Evolutionary conservation across 306 rosid genomes (phyloP).

Genomic region (Coriaria nepalensis): DNA sequence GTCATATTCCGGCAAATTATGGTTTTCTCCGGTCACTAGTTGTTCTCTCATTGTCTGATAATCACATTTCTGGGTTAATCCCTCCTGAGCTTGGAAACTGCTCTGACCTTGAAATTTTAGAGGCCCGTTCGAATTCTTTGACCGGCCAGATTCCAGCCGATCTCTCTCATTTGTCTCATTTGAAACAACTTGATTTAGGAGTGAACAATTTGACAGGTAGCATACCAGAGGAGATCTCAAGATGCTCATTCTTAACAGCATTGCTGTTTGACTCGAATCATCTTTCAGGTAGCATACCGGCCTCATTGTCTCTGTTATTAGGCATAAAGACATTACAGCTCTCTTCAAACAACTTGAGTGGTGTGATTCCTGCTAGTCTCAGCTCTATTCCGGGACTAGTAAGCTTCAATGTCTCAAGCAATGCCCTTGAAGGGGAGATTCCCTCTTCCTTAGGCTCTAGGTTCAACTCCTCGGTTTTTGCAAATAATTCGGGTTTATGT

Average conservation of each 20-base stretch:
- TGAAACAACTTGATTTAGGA: slow-evolving; percentile 60
- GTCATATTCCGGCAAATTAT: slow-evolving; percentile 61
- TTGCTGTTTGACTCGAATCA: slow-evolving; percentile 42
- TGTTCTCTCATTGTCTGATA: slow-evolving; percentile 58
- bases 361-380: slow-evolving; percentile 48
- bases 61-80: slow-evolving; percentile 46
- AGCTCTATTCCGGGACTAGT: slow-evolving; percentile 32
- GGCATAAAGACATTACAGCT: slow-evolving; percentile 52
- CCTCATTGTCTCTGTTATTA: slow-evolving; percentile 38
- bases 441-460: slow-evolving; percentile 52
- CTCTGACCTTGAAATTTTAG: slow-evolving; percentile 42
- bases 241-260: slow-evolving; percentile 39
- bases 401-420: slow-evolving; percentile 62
- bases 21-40: slow-evolving; percentile 63
- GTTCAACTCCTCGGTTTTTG: slow-evolving; percentile 47
- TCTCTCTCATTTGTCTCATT: slow-evolving; percentile 43
- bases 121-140: slow-evolving; percentile 51
- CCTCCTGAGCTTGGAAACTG: slow-evolving; percentile 76
- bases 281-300: slow-evolving; percentile 62
- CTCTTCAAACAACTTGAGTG: slow-evolving; percentile 69
- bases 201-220: slow-evolving; percentile 58
- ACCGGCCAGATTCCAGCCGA: slow-evolving; percentile 48
- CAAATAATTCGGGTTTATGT: slow-evolving; percentile 43
- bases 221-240: slow-evolving; percentile 57
- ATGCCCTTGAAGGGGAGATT: slow-evolving; percentile 62